These are phyloP conservation scores for Circinella umbellata DNA, from an alignment of 371 early-diverging fungal genomes.

Conservation along the genomic window DNA sequence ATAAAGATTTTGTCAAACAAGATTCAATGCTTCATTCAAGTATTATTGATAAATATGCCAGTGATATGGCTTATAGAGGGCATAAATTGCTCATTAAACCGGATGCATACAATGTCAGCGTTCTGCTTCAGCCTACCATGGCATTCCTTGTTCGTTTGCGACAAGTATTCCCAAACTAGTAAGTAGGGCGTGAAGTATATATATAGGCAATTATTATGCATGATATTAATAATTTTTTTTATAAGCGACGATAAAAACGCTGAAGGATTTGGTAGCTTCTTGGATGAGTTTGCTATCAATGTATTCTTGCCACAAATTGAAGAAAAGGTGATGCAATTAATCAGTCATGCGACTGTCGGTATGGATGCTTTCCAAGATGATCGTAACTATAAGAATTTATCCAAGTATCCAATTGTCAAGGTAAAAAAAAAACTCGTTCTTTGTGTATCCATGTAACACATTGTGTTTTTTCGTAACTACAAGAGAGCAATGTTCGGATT, in stretches of 20 bases:
- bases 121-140: conserved; percentile 71
- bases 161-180: conserved; percentile 57
- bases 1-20: conserved; percentile 17
- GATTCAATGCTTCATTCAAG: conserved; percentile 34
- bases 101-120: conserved; percentile 74
- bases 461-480: too few species aligned
- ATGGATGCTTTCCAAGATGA: conserved; percentile 61
- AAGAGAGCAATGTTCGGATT: too few species aligned
- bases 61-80: conserved; percentile 63
- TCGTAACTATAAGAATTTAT: conserved; percentile 51
- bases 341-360: conserved; percentile 68
- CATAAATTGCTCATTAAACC: conserved; percentile 73
- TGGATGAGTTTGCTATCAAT: conserved; percentile 80
- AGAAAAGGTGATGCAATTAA: conserved; percentile 70
- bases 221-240: neutral
- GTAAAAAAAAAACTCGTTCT: conserved; percentile 23
- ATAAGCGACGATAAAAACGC: conserved; percentile 52
- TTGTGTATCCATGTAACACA: neutral
- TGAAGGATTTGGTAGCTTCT: conserved; percentile 69
- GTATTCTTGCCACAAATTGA: conserved; percentile 80
- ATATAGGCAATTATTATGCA: neutral
- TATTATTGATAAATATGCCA: conserved; percentile 72
- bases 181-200: conserved; percentile 21
- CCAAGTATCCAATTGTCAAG: conserved; percentile 58
- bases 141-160: conserved; percentile 65